Evolutionary conservation across 345 rosid species (phyloP).

Genomic region (Hirschfeldia incana): DNA sequence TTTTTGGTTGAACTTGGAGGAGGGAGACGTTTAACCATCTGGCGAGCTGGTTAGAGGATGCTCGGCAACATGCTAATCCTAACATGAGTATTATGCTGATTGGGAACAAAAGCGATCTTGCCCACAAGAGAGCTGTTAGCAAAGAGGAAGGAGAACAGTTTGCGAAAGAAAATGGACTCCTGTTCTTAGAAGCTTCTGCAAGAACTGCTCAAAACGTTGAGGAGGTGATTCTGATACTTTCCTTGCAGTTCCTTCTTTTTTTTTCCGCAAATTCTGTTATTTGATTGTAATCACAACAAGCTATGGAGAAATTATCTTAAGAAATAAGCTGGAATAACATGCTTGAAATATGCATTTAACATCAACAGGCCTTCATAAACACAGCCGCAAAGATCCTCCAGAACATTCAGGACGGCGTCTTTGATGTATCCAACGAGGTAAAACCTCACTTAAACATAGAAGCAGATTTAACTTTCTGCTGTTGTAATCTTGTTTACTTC

Average conservation of each 20-base stretch:
- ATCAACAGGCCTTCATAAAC: constrained; percentile 75
- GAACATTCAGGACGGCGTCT: constrained; percentile 84
- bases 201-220: constrained; percentile 97
- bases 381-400: constrained; percentile 92
- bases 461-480: not conserved
- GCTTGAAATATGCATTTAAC: not conserved
- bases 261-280: not conserved
- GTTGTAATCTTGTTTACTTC: constrained; percentile 1
- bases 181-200: constrained; percentile 95
- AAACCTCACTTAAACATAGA: not conserved
- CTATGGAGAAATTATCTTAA: not conserved
- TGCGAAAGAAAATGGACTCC: constrained; percentile 87
- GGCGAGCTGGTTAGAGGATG: constrained; percentile 97
- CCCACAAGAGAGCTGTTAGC: constrained; percentile 89
- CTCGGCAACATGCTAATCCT: constrained; percentile 97
- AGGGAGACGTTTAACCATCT: constrained; percentile 98
- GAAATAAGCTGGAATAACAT: not conserved
- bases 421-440: constrained; percentile 93
- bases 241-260: not conserved
- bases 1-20: constrained; percentile 42
- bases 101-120: constrained; percentile 91
- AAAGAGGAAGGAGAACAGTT: constrained; percentile 98
- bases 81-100: constrained; percentile 91
- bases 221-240: constrained; percentile 52
- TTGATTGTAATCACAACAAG: not conserved